phyloP scores from a whole-genome alignment of 352 stramenopile genomes.

The Phytopythium chamaehyphon region DNA sequence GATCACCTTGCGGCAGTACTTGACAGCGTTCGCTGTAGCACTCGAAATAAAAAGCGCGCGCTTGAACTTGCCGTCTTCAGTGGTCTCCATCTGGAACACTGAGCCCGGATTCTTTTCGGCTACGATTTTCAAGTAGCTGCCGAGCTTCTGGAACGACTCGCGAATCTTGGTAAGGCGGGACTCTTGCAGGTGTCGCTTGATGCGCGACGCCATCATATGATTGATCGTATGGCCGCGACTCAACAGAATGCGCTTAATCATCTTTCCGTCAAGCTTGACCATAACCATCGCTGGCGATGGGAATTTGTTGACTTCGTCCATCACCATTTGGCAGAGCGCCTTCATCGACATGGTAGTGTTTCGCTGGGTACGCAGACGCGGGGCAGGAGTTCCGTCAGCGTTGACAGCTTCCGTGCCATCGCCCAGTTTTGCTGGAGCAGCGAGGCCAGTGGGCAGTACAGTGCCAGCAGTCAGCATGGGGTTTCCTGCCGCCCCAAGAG shows the following conservation, averaged over 20 bases:
- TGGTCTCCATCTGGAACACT: conserved; percentile 46
- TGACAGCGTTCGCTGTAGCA: conserved; percentile 46
- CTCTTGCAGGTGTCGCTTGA: conserved; percentile 69
- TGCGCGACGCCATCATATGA: conserved; percentile 82
- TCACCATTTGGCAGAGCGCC: conserved; percentile 67
- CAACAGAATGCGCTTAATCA: conserved; percentile 67
- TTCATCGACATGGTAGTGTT: conserved; percentile 84
- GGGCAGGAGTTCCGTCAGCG: neutral
- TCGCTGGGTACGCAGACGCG: conserved; percentile 35
- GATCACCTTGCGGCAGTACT: conserved; percentile 56
- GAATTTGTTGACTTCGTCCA: conserved; percentile 60
- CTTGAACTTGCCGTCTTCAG: conserved; percentile 47
- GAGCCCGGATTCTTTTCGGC: conserved; percentile 66
- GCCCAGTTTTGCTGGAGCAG: neutral
- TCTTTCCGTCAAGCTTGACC: conserved; percentile 69
- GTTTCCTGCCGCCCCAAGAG: neutral
- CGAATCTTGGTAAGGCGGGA: conserved; percentile 51
- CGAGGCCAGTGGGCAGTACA: neutral
- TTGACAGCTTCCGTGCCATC: neutral
- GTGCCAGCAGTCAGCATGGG: neutral
- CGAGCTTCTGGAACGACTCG: conserved; percentile 62
- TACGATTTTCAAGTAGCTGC: conserved; percentile 56
- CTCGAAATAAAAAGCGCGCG: conserved; percentile 59
- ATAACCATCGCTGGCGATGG: conserved; percentile 52
- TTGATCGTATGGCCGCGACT: conserved; percentile 72